phyloP scores from a whole-genome alignment of 176 grass and related monocot species.

The Musa schizocarpa region DNA sequence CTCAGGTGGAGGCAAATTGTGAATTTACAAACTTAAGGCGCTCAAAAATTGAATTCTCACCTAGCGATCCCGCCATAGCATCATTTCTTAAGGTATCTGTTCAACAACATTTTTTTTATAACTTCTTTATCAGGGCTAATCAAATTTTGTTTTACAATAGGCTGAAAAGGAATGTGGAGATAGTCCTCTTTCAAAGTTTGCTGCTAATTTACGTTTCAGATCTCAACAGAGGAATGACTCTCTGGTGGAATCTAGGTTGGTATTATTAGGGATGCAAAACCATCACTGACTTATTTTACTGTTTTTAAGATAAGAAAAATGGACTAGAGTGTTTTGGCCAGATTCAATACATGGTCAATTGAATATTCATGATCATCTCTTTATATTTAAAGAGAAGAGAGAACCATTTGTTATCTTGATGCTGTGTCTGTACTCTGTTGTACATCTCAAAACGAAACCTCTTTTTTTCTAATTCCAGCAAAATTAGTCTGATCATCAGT shows the following conservation, averaged over 20 bases:
- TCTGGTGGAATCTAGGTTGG: constrained; percentile 66
- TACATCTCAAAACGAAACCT: no score
- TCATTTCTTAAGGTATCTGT: constrained; percentile 58
- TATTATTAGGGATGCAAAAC: background rate
- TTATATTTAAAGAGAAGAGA: background rate
- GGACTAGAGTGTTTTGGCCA: background rate
- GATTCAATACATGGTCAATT: background rate
- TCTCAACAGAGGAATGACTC: constrained; percentile 53
- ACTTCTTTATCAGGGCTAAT: constrained; percentile 4
- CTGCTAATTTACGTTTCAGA: constrained; percentile 52
- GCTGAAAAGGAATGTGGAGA: constrained; percentile 53
- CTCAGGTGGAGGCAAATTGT: constrained; percentile 58
- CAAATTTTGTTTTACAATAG: constrained; percentile 35
- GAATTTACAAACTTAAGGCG: constrained; percentile 65
- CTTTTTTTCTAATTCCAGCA: no score
- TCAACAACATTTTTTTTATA: constrained; percentile 13
- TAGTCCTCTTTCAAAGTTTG: constrained; percentile 74
- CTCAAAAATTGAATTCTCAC: constrained; percentile 43
- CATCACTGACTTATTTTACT: background rate
- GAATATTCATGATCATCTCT: background rate
- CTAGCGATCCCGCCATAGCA: constrained; percentile 59
- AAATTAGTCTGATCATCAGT: no score
- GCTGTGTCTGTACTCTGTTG: no score
- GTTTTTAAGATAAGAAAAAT: constrained; percentile 4
- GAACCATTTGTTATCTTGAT: background rate